phyloP scores from a whole-genome alignment of 345 rosid species.

The Euclidium syriacum region DNA sequence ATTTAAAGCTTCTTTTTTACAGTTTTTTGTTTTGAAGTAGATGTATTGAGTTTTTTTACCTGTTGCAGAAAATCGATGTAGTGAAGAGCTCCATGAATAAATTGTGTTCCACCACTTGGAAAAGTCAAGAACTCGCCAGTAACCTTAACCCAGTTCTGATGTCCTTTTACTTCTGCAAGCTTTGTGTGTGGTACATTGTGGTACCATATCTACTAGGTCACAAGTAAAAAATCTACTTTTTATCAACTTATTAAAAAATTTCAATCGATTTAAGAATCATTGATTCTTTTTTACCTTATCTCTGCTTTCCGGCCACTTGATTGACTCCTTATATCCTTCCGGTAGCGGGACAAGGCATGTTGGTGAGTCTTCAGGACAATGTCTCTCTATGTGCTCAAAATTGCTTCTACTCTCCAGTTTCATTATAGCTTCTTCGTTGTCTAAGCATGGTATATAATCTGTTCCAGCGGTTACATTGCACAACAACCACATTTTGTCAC shows the following conservation, averaged over 20 bases:
- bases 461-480: slow-evolving; percentile 74
- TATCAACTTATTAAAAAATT: not conserved
- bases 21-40: too few relatives aligned
- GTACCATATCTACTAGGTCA: slow-evolving; percentile 77
- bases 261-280: not conserved
- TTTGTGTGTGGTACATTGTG: slow-evolving; percentile 76
- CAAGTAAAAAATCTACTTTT: too few relatives aligned
- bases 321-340: slow-evolving; percentile 59
- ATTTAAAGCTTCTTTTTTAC: not conserved
- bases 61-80: slow-evolving; percentile 72
- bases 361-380: slow-evolving; percentile 81
- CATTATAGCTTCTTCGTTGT: slow-evolving; percentile 66
- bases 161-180: slow-evolving; percentile 85
- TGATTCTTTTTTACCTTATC: slow-evolving; percentile 78
- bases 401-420: slow-evolving; percentile 50
- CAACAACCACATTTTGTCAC: slow-evolving; percentile 55
- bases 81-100: slow-evolving; percentile 89
- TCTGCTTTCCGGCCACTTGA: slow-evolving; percentile 80
- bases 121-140: slow-evolving; percentile 88
- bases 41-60: too few relatives aligned
- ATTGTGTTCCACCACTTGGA: slow-evolving; percentile 97
- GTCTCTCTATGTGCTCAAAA: slow-evolving; percentile 88
- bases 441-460: slow-evolving; percentile 94
- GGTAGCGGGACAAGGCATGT: slow-evolving; percentile 70
- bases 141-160: slow-evolving; percentile 96